Conservation (phyloP, 352 stramenopile species). For the Phytopythium vexans region DNA sequence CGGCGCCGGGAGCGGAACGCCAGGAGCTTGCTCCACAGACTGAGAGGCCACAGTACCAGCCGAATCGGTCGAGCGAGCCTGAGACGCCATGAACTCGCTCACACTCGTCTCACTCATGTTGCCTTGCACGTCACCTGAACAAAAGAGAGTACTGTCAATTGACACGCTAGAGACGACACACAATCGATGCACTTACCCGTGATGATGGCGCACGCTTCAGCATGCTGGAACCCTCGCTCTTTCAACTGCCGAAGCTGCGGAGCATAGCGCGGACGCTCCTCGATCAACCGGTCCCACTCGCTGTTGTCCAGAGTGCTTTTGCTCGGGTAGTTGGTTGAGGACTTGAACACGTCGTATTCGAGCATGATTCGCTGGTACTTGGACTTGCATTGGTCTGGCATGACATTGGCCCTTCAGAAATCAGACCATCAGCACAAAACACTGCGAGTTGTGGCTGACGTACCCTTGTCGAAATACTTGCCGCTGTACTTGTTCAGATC, state of each 20-base stretch:
- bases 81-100: slow-evolving; percentile 14
- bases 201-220: slow-evolving; percentile 26
- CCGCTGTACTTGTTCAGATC: slow-evolving; percentile 23
- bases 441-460: background rate
- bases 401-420: background rate
- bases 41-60: background rate
- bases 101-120: slow-evolving; percentile 12
- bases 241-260: slow-evolving; percentile 19
- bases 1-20: slow-evolving; percentile 10
- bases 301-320: slow-evolving; percentile 12
- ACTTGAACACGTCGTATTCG: slow-evolving; percentile 24
- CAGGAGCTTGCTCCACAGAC: background rate
- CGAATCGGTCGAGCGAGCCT: background rate
- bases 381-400: slow-evolving; percentile 26
- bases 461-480: slow-evolving; percentile 23
- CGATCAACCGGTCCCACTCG: slow-evolving; percentile 27
- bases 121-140: slow-evolving; percentile 13
- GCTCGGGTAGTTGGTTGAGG: slow-evolving; percentile 16
- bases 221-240: slow-evolving; percentile 22
- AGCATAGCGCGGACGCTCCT: slow-evolving; percentile 19
- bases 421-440: background rate
- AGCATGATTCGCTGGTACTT: slow-evolving; percentile 33
- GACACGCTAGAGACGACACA: background rate
- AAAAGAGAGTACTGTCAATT: background rate
- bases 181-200: slow-evolving; percentile 12